These are phyloP conservation scores for Aspergillus carbonarius DNA, from an alignment of 2,329 filamentous ascomycete species.

Conservation along the genomic window DNA sequence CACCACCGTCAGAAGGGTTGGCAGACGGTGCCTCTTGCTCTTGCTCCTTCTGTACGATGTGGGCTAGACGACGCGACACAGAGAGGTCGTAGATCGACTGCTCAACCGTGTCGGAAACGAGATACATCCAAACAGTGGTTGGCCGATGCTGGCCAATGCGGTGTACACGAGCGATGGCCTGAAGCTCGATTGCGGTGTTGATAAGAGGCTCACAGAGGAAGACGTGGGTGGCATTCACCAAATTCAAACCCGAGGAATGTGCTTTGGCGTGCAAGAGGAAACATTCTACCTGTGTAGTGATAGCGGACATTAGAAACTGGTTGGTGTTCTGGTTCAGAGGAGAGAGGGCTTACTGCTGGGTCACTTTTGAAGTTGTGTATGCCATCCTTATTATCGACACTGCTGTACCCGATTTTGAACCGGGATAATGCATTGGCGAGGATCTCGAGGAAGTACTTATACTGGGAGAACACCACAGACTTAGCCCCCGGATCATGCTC, in stretches of 20 bases:
- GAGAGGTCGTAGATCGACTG: conserved; percentile 88
- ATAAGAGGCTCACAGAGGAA: conserved; percentile 92
- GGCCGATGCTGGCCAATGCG: conserved; percentile 85
- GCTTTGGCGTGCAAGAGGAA: conserved; percentile 88
- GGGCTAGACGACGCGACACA: conserved; percentile 72
- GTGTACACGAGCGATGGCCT: conserved; percentile 92
- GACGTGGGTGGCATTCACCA: conserved; percentile 90
- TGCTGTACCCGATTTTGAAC: conserved; percentile 71
- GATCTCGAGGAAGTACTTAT: conserved; percentile 74
- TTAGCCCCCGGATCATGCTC: conserved; percentile 83
- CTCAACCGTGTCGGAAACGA: conserved; percentile 88
- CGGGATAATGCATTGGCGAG: conserved; percentile 67
- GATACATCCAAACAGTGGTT: conserved; percentile 94
- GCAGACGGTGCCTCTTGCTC: conserved; percentile 24
- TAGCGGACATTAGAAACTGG: conserved; percentile 17
- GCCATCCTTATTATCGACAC: conserved; percentile 67
- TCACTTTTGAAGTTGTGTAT: conserved; percentile 76
- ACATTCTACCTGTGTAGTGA: conserved; percentile 60
- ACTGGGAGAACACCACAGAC: conserved; percentile 92
- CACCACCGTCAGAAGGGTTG: conserved; percentile 4
- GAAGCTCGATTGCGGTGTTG: conserved; percentile 89
- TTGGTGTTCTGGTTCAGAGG: neutral
- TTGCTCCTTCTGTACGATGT: conserved; percentile 59
- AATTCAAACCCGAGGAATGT: conserved; percentile 83
- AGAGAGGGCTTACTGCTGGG: conserved; percentile 46